Percentiles rank a stretch among this genome's conserved stretches.
These are phyloP conservation scores for Agrocybe chaxingu DNA, from an alignment of 768 basidiomycete species.

Conservation along the genomic window DNA sequence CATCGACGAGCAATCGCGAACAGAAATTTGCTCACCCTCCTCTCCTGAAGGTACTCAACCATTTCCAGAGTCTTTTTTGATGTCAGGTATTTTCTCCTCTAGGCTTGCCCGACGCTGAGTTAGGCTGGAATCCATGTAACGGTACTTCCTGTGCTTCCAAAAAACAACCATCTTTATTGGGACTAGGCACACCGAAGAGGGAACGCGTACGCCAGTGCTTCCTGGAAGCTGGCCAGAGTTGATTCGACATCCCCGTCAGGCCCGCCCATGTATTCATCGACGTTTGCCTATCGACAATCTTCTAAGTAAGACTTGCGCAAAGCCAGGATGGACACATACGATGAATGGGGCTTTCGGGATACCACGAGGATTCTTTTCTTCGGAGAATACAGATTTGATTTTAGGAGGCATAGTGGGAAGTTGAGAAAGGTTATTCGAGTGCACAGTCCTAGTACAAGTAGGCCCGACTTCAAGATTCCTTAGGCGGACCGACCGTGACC, in stretches of 20 bases:
- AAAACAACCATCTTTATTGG: slow-evolving; percentile 20
- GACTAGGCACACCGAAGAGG: slow-evolving; percentile 9
- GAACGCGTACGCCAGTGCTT: slow-evolving; percentile 83
- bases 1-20: neutral
- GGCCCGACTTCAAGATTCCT: neutral
- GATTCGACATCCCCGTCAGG: slow-evolving; percentile 75
- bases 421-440: neutral
- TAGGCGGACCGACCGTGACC: slow-evolving; percentile 18
- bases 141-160: slow-evolving; percentile 83
- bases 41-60: slow-evolving; percentile 76
- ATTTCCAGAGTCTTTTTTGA: slow-evolving; percentile 90
- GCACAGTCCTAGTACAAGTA: neutral
- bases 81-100: slow-evolving; percentile 95
- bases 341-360: slow-evolving; percentile 96
- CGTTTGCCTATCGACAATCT: slow-evolving; percentile 58
- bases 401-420: slow-evolving; percentile 20
- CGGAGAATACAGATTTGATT: slow-evolving; percentile 29
- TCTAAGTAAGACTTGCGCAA: neutral
- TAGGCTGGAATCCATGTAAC: slow-evolving; percentile 92
- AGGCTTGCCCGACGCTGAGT: slow-evolving; percentile 74
- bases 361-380: slow-evolving; percentile 79
- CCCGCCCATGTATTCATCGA: slow-evolving; percentile 82
- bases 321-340: slow-evolving; percentile 39
- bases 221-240: slow-evolving; percentile 79
- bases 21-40: slow-evolving; percentile 49